Evolutionary conservation across 768 basidiomycete species (phyloP).

Genomic region (Russula abietina): DNA sequence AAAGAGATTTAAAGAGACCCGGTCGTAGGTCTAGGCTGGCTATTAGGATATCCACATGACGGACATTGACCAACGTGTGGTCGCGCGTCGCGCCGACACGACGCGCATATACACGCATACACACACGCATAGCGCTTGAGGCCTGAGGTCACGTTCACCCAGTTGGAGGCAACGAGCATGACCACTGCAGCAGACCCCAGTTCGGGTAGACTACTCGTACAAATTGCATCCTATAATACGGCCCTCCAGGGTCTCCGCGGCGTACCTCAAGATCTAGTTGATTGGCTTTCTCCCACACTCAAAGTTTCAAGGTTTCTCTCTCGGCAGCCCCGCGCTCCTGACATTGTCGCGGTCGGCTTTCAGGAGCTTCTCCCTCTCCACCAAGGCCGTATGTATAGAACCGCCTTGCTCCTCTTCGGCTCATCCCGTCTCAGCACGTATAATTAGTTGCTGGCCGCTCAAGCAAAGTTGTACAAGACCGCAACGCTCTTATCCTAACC

Average conservation of each 20-base stretch:
- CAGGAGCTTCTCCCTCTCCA: slow-evolving; percentile 91
- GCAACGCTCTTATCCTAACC: slow-evolving; percentile 64
- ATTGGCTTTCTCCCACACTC: slow-evolving; percentile 84
- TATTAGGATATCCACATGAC: background rate
- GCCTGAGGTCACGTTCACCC: background rate
- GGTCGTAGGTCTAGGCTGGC: background rate
- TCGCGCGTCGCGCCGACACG: no score
- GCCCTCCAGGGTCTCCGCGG: slow-evolving; percentile 74
- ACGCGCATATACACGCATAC: background rate
- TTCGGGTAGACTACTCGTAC: slow-evolving; percentile 49
- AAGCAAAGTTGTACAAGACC: slow-evolving; percentile 56
- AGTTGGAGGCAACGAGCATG: background rate
- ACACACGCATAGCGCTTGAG: background rate
- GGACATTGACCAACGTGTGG: no score
- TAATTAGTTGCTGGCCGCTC: slow-evolving; percentile 71
- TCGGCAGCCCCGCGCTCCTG: slow-evolving; percentile 61
- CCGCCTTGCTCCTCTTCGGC: slow-evolving; percentile 11
- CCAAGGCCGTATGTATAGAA: slow-evolving; percentile 52
- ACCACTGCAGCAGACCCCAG: slow-evolving; percentile 1
- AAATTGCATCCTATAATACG: slow-evolving; percentile 87
- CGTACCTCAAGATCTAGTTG: slow-evolving; percentile 78
- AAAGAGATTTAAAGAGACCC: background rate
- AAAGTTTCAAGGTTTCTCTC: slow-evolving; percentile 70
- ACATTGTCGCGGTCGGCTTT: slow-evolving; percentile 86
- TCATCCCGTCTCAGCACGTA: slow-evolving; percentile 3